phyloP scores from a whole-genome alignment of 495 filamentous ascomycete genomes.

The Neurospora sp. region DNA sequence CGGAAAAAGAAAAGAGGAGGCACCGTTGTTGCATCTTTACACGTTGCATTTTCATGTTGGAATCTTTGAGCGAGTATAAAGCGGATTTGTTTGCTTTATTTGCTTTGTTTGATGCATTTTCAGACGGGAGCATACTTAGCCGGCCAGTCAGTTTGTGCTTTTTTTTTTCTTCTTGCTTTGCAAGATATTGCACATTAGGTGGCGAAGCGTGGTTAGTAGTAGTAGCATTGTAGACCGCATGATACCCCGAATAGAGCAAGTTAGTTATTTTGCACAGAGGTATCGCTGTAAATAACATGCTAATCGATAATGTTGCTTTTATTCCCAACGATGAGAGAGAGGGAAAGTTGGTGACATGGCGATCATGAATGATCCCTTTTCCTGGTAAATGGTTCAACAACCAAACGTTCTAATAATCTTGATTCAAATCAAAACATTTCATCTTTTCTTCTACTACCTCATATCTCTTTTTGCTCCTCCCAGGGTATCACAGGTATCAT shows the following conservation, averaged over 20 bases:
- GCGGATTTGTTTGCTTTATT: background rate
- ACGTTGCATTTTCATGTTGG: background rate
- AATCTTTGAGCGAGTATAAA: background rate
- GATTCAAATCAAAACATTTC: background rate
- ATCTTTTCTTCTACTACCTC: background rate
- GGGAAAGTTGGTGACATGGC: no score
- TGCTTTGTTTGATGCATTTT: background rate
- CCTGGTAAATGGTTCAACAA: background rate
- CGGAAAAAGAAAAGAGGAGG: background rate
- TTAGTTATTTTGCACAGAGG: background rate
- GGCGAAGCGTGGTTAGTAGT: background rate
- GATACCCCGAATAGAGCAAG: background rate
- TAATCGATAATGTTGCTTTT: background rate
- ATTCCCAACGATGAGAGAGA: no score
- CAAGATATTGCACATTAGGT: background rate
- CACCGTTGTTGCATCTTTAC: background rate
- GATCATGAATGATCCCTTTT: no score
- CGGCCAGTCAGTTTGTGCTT: background rate
- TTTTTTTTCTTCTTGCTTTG: background rate
- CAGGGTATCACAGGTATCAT: background rate
- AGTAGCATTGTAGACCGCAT: background rate
- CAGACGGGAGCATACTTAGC: background rate
- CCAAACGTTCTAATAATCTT: background rate
- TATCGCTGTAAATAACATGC: background rate
- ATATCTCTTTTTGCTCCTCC: background rate